Percentiles rank a stretch among this genome's conserved stretches.
Evolutionary conservation across 2,329 filamentous ascomycete species (phyloP).

Genomic region (Madurella mycetomatis): DNA sequence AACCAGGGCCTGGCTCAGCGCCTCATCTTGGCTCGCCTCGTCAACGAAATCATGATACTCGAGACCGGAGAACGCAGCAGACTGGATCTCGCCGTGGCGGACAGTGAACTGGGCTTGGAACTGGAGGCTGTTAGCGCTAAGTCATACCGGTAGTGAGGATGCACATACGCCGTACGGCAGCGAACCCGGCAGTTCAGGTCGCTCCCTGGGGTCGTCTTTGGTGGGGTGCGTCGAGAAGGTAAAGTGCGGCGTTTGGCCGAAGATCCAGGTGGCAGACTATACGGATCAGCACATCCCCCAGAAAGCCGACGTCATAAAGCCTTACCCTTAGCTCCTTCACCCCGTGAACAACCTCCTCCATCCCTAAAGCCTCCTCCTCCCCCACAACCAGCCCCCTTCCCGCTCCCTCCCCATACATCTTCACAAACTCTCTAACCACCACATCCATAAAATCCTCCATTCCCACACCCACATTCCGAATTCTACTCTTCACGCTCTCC

Average conservation of each 20-base stretch:
- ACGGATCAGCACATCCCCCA: background rate
- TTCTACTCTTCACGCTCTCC: conserved; percentile 81
- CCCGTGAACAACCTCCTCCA: conserved; percentile 36
- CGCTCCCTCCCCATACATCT: conserved; percentile 55
- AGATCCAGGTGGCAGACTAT: conserved; percentile 69
- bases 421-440: conserved; percentile 61
- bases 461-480: conserved; percentile 68
- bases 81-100: conserved; percentile 37
- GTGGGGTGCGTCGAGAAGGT: conserved; percentile 60
- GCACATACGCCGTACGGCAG: conserved; percentile 32
- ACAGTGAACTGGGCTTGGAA: conserved; percentile 35
- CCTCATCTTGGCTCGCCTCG: conserved; percentile 12
- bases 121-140: conserved; percentile 7
- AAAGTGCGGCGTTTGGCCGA: conserved; percentile 81
- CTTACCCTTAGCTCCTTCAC: conserved; percentile 33
- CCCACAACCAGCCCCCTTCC: conserved; percentile 36
- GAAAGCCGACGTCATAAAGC: conserved; percentile 29
- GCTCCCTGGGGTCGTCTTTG: conserved; percentile 53
- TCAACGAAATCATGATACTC: conserved; percentile 8
- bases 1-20: conserved; percentile 20
- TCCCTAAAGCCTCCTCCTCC: conserved; percentile 44
- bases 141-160: too few relatives aligned
- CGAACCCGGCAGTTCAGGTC: conserved; percentile 46
- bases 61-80: conserved; percentile 27
- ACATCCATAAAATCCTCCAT: conserved; percentile 45